A percentile compares a stretch with the other conserved stretches of the same genome.
These are phyloP conservation scores for Brassica carinata DNA, from an alignment of 345 rosid genomes.

Conservation along the genomic window DNA sequence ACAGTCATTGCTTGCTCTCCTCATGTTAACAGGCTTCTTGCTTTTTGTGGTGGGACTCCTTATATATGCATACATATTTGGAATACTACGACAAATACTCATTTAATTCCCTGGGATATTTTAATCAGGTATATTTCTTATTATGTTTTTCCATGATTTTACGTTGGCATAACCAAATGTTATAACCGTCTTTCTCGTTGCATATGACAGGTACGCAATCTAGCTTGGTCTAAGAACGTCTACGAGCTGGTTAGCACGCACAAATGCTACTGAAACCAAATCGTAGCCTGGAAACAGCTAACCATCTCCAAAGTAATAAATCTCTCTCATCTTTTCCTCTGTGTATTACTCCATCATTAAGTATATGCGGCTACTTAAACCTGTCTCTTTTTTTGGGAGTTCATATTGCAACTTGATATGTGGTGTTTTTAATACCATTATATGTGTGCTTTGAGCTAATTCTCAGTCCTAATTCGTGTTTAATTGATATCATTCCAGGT, in stretches of 20 bases:
- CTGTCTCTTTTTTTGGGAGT: too few relatives aligned
- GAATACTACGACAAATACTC: constrained; percentile 91
- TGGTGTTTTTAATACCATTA: too few relatives aligned
- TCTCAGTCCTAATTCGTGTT: too few relatives aligned
- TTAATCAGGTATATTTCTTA: constrained; percentile 66
- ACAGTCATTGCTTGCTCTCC: constrained; percentile 99
- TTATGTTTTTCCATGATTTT: constrained; percentile 9
- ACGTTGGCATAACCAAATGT: neutral
- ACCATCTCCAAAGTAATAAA: too few relatives aligned
- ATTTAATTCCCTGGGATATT: constrained; percentile 86
- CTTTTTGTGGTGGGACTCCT: constrained; percentile 97
- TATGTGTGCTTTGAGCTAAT: too few relatives aligned
- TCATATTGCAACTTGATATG: too few relatives aligned
- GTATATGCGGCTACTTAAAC: too few relatives aligned
- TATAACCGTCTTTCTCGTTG: neutral
- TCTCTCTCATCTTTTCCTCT: too few relatives aligned
- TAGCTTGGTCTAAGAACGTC: constrained; percentile 94
- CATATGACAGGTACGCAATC: constrained; percentile 78
- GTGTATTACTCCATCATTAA: too few relatives aligned
- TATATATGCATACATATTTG: constrained; percentile 94
- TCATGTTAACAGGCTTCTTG: constrained; percentile 94
- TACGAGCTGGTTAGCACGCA: constrained; percentile 79
- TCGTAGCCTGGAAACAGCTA: constrained; percentile 89
- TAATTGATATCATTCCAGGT: too few relatives aligned
- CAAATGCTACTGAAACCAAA: constrained; percentile 85